Conservation (phyloP, 2,329 filamentous ascomycete species). For the Alternaria ethzedia region DNA sequence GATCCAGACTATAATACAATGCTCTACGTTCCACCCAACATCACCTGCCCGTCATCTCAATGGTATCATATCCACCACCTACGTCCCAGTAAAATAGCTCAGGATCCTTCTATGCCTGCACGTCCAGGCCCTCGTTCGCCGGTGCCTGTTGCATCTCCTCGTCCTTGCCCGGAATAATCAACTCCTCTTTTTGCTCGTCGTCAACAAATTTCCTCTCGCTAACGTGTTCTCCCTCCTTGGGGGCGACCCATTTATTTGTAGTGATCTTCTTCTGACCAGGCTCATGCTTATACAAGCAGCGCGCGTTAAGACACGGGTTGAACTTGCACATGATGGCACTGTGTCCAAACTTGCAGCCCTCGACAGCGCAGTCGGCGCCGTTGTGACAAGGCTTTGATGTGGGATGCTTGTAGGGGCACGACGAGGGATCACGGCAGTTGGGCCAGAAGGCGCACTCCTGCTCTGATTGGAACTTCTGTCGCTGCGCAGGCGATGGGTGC, state of each 20-base stretch:
- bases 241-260: constrained; percentile 86
- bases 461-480: constrained; percentile 77
- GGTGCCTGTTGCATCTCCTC: constrained; percentile 25
- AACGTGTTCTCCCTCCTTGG: constrained; percentile 63
- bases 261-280: constrained; percentile 81
- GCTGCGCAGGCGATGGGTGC: constrained; percentile 89
- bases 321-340: constrained; percentile 84
- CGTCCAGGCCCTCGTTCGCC: constrained; percentile 28
- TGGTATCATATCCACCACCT: constrained; percentile 24
- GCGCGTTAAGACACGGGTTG: constrained; percentile 88
- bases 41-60: constrained; percentile 3
- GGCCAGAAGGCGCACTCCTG: constrained; percentile 91
- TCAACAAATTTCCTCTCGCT: constrained; percentile 90
- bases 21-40: constrained; percentile 13
- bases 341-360: constrained; percentile 90
- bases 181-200: constrained; percentile 70
- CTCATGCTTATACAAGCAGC: constrained; percentile 86
- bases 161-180: constrained; percentile 66
- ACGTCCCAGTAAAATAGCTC: not conserved
- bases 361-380: constrained; percentile 81
- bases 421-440: constrained; percentile 80
- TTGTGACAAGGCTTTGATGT: constrained; percentile 87
- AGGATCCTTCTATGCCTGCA: constrained; percentile 22
- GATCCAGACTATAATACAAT: constrained; percentile 37
- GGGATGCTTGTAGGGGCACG: constrained; percentile 89